A percentile compares a stretch with the other conserved stretches of the same genome.
Evolutionary conservation across 352 stramenopile genomes (phyloP).

Genomic region (Stramenopiles sp.): DNA sequence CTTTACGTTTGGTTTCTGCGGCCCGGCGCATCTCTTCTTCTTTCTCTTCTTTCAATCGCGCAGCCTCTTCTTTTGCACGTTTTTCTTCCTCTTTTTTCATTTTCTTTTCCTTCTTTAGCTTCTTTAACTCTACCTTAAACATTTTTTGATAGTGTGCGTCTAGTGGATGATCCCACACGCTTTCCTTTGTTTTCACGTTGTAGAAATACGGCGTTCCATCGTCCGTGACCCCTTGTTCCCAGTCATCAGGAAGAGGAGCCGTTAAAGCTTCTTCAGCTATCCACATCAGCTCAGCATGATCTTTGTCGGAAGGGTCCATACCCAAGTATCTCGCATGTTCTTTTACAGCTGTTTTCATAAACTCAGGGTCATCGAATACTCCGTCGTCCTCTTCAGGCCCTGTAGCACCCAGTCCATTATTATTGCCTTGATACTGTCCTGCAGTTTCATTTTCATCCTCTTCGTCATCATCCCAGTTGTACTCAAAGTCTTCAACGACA

Average conservation of each 20-base stretch:
- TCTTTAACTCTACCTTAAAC: slow-evolving; percentile 23
- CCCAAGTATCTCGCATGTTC: slow-evolving; percentile 38
- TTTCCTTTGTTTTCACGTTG: slow-evolving; percentile 36
- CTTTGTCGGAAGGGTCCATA: slow-evolving; percentile 34
- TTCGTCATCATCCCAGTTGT: neutral
- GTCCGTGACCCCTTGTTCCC: slow-evolving; percentile 40
- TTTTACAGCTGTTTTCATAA: slow-evolving; percentile 33
- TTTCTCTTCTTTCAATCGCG: neutral
- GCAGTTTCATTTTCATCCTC: too few species aligned
- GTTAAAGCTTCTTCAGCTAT: slow-evolving; percentile 38
- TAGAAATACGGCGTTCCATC: slow-evolving; percentile 46
- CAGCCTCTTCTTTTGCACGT: neutral
- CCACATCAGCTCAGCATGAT: slow-evolving; percentile 30
- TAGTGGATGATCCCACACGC: slow-evolving; percentile 41
- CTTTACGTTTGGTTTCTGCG: neutral
- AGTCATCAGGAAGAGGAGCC: slow-evolving; percentile 32
- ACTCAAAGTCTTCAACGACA: neutral
- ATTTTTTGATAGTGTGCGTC: slow-evolving; percentile 37
- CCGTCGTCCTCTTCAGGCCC: slow-evolving; percentile 14
- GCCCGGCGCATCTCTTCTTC: neutral
- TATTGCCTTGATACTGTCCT: too few species aligned
- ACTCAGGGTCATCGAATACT: slow-evolving; percentile 34
- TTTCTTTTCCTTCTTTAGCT: slow-evolving; percentile 28
- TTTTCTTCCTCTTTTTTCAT: slow-evolving; percentile 3
- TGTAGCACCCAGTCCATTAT: too few species aligned